Conservation (phyloP, 257 asterid species). For the Ligustrum vulgare region DNA sequence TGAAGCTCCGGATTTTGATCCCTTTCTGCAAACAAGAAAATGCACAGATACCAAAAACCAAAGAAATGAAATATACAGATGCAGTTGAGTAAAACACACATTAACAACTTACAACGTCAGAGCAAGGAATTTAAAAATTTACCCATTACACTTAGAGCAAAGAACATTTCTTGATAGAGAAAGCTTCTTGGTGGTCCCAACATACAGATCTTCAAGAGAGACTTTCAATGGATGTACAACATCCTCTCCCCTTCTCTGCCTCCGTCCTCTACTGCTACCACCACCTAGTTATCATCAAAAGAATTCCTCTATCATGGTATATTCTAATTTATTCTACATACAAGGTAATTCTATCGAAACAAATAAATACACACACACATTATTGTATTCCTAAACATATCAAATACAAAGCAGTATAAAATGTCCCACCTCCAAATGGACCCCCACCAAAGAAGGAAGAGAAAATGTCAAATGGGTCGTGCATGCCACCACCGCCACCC, state of each 20-base stretch:
- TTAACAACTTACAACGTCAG: not conserved
- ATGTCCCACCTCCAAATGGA: conserved; percentile 56
- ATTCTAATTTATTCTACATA: not conserved
- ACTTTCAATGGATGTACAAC: conserved; percentile 70
- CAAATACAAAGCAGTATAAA: not conserved
- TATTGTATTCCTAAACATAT: not conserved
- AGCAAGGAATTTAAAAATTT: not conserved
- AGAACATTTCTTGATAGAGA: conserved; percentile 62
- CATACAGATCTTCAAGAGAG: conserved; percentile 60
- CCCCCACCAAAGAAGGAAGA: conserved; percentile 58
- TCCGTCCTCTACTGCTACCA: conserved; percentile 64
- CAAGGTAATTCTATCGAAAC: not conserved
- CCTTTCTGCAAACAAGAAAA: conserved; percentile 41
- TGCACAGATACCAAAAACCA: not conserved
- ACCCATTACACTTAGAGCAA: conserved; percentile 74
- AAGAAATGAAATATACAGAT: not conserved
- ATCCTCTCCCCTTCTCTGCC: conserved; percentile 72
- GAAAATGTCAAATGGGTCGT: conserved; percentile 73
- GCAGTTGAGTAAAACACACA: not conserved
- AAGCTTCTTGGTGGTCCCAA: conserved; percentile 61
- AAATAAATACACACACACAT: not conserved
- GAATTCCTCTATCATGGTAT: not conserved
- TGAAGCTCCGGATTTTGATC: conserved; percentile 72
- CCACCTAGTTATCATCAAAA: conserved; percentile 42
- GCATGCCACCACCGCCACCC: conserved; percentile 55